These are phyloP conservation scores for Cercospora brassicicola DNA, from an alignment of 2,329 filamentous ascomycete species.

Conservation along the genomic window DNA sequence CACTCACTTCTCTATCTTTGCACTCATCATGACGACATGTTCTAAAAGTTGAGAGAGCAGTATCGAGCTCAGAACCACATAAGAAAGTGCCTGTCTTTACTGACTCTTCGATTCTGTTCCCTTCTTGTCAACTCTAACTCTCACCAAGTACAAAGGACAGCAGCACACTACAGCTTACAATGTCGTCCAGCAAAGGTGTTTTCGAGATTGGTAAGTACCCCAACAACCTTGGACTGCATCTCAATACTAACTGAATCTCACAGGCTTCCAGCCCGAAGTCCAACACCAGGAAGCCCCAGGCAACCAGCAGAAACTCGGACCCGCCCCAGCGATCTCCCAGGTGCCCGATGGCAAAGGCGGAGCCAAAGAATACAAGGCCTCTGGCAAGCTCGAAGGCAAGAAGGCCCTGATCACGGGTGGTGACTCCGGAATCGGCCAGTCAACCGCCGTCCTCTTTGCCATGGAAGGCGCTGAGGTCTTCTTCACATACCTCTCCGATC, in stretches of 20 bases:
- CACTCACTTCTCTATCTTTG: background rate
- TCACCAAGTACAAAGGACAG: background rate
- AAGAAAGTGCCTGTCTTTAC: background rate
- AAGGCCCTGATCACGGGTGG: constrained; percentile 79
- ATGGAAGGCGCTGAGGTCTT: constrained; percentile 75
- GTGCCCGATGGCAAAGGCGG: constrained; percentile 68
- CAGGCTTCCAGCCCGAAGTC: constrained; percentile 36
- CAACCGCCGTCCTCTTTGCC: constrained; percentile 73
- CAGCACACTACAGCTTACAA: constrained; percentile 13
- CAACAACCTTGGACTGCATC: background rate
- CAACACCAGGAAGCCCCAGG: constrained; percentile 57
- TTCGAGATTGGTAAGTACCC: constrained; percentile 27
- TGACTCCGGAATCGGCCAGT: constrained; percentile 75
- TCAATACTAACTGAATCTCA: too few relatives aligned
- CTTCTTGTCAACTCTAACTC: background rate
- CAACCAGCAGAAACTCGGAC: constrained; percentile 57
- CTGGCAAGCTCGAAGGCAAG: constrained; percentile 72
- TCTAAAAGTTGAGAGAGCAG: background rate
- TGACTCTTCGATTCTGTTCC: background rate
- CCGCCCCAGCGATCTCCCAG: constrained; percentile 62
- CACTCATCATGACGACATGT: constrained; percentile 13
- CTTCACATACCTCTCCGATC: constrained; percentile 67
- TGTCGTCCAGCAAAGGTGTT: constrained; percentile 36
- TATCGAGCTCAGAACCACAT: background rate
- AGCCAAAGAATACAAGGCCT: constrained; percentile 69